Evolutionary conservation across 2,329 filamentous ascomycete species (phyloP), one percentile per base, ranked within the genome.

Genomic region (Monosporascus cannonballus): DNA sequence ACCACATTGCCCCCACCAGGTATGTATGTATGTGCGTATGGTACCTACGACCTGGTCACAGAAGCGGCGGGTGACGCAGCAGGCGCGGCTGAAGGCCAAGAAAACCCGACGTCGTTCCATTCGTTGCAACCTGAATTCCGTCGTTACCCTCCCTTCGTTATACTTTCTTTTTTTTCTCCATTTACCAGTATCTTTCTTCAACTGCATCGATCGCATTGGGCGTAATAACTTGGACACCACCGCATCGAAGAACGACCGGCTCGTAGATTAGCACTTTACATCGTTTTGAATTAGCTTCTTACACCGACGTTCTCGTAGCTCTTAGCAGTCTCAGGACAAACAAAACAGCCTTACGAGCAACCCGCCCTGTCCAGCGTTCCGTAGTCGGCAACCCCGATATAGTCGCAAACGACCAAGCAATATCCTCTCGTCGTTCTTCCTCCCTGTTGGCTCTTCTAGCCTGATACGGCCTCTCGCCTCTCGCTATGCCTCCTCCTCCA

Each of bases 401-500:
- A 42, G 39, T 42, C 39, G 39, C 39, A 20, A 3, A 42, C 39
- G 9, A 42, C 39, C 39, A 14, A 15, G 8, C 4, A 14, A 20
- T 20, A 42, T 39, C 39, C 18, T 7, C 15, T 18, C 38, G 9
- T 14, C 14, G 22, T 18, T 42, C 15, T 39, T 39, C 37, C n/a
- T 39, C n/a, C 3, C n/a, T 18, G 1, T 18, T 9, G 9, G 37
- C 37, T 17, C 17, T 9, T 11, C n/a, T 11, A 18, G 39, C 9
- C 9, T 22, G 20, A 20, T 11, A 20, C n/a, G 20, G 18, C 11
- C 39, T 20, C 18, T 24, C 30, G 3, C 18, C 47, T 50, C 58
- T 65, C 64, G 53, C 60, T 41, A 74, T 76, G 70, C 73, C 73
- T 63, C 80, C 80, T 49, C 80, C 86, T 51, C 87, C 87, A 3